Percentiles rank a stretch among this genome's conserved stretches.
These are phyloP conservation scores for Domatiomyces globalis DNA, from an alignment of 2,329 filamentous ascomycete genomes.

Conservation along the genomic window DNA sequence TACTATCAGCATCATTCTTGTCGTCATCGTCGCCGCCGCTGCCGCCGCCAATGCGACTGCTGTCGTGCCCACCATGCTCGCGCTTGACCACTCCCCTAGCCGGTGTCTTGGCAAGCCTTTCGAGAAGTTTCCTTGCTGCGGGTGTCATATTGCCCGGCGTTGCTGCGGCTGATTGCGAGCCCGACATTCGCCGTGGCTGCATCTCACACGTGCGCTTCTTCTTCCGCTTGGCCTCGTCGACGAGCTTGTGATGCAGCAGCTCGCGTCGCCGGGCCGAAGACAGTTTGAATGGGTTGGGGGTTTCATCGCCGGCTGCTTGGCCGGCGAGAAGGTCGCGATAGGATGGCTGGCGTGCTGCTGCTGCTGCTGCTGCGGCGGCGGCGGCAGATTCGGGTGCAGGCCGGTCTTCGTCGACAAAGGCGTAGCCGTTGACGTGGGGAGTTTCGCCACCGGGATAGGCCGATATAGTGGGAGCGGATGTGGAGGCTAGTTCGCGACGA, in stretches of 20 bases:
- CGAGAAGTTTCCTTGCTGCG: conserved; percentile 30
- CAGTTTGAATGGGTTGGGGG: conserved; percentile 67
- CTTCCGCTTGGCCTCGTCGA: conserved; percentile 43
- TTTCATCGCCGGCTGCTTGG: conserved; percentile 31
- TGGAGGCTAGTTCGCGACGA: conserved; percentile 67
- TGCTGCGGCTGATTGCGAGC: neutral
- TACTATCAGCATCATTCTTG: neutral
- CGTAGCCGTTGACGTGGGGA: conserved; percentile 81
- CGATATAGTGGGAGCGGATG: conserved; percentile 39
- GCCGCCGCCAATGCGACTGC: too few relatives aligned
- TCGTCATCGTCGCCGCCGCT: too few relatives aligned
- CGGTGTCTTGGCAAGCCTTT: conserved; percentile 27
- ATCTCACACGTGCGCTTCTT: conserved; percentile 9
- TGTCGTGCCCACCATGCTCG: neutral
- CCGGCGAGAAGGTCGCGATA: conserved; percentile 21
- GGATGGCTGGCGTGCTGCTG: conserved; percentile 17
- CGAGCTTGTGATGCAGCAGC: conserved; percentile 69
- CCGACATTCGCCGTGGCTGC: conserved; percentile 1
- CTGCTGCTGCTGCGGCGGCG: conserved; percentile 39
- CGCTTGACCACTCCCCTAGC: neutral
- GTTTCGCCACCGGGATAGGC: conserved; percentile 58
- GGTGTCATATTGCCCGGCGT: conserved; percentile 28
- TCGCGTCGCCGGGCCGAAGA: conserved; percentile 62
- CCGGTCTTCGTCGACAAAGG: conserved; percentile 73
- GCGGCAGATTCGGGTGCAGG: conserved; percentile 23